phyloP scores from a whole-genome alignment of 371 early-diverging fungal species.

The Circinella umbellata region DNA sequence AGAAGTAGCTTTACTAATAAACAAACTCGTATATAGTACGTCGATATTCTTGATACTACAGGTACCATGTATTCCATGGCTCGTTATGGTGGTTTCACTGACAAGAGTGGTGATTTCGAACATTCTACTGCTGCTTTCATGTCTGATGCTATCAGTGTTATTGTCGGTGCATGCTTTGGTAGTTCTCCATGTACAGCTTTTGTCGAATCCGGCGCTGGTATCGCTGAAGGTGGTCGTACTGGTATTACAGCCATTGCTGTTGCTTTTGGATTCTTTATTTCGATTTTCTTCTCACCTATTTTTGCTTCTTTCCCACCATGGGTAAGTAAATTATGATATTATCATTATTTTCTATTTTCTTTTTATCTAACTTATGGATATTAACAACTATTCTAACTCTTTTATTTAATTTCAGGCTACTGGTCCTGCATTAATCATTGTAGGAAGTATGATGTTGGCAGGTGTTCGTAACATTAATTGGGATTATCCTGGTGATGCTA shows the following conservation, averaged over 20 bases:
- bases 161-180: slow-evolving; percentile 74
- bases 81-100: slow-evolving; percentile 76
- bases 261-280: slow-evolving; percentile 75
- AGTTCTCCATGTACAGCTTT: slow-evolving; percentile 79
- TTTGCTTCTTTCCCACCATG: slow-evolving; percentile 86
- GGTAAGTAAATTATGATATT: slow-evolving; percentile 13
- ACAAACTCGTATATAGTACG: slow-evolving; percentile 44
- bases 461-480: slow-evolving; percentile 75
- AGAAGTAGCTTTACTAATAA: no score
- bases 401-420: slow-evolving; percentile 47
- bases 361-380: no score
- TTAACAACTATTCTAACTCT: no score
- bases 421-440: slow-evolving; percentile 77
- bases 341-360: no score
- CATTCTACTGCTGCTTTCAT: slow-evolving; percentile 77
- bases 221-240: slow-evolving; percentile 81
- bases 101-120: slow-evolving; percentile 77
- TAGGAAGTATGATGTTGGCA: slow-evolving; percentile 81
- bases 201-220: slow-evolving; percentile 82
- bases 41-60: slow-evolving; percentile 83
- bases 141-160: slow-evolving; percentile 69
- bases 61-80: slow-evolving; percentile 84
- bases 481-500: slow-evolving; percentile 76
- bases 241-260: slow-evolving; percentile 74
- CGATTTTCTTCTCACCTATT: slow-evolving; percentile 82